Percentiles rank a stretch among this genome's conserved stretches.
Conservation (phyloP, 106 monocot genomes). For the Dendrobium nobile region DNA sequence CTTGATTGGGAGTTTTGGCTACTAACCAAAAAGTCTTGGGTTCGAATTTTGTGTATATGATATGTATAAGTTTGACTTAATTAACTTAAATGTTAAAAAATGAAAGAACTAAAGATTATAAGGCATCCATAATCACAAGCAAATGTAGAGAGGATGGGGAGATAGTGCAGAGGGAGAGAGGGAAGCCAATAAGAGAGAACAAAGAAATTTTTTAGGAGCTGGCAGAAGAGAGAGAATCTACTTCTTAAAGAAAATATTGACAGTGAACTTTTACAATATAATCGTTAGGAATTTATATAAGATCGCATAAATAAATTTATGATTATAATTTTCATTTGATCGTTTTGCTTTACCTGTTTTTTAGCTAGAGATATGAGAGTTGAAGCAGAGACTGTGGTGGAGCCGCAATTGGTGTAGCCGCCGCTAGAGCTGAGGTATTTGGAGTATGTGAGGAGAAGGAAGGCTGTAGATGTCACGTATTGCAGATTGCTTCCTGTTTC, state of each 20-base stretch:
- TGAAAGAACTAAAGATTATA: slow-evolving; percentile 6
- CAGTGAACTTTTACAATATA: no score
- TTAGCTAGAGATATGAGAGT: slow-evolving; percentile 55
- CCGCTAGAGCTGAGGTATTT: slow-evolving; percentile 54
- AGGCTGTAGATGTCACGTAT: slow-evolving; percentile 74
- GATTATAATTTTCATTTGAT: no score
- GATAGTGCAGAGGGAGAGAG: slow-evolving; percentile 8
- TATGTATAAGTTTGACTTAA: no score
- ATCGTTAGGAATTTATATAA: no score
- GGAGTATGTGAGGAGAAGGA: slow-evolving; percentile 82
- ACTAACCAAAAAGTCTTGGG: no score
- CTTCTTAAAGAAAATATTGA: no score
- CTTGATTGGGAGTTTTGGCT: no score
- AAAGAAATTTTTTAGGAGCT: slow-evolving; percentile 5
- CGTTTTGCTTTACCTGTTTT: slow-evolving; percentile 39
- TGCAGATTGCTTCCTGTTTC: slow-evolving; percentile 68
- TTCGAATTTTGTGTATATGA: no score
- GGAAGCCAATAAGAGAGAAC: neutral
- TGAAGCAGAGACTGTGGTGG: slow-evolving; percentile 24
- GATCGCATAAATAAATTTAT: no score
- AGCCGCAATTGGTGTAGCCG: slow-evolving; percentile 30
- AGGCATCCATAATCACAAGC: slow-evolving; percentile 45
- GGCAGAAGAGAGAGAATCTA: no score
- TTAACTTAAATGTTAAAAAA: no score
- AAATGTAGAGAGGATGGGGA: slow-evolving; percentile 45